Evolutionary conservation across 306 rosid genomes (phyloP), one percentile per base, ranked within the genome.

Genomic region (Vigna nakashimae): DNA sequence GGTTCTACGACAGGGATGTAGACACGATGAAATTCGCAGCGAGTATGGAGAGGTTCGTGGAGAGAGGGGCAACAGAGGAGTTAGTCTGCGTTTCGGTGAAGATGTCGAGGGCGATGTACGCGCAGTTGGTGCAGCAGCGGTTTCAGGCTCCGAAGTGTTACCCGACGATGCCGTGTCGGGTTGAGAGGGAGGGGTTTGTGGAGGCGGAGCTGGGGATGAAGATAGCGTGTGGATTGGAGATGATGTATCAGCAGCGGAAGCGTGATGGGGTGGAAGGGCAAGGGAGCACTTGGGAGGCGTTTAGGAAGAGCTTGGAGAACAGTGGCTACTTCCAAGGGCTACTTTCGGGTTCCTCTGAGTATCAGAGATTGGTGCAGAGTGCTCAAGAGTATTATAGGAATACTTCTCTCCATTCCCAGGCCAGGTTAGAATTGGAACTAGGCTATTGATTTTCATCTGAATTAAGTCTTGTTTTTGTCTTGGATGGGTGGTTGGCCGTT

Each of bases 51-150:
- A 91, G 76, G 78, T 95, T 95, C 43, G 80, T 88, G 82, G 83
- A 78, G 56, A 71, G 69, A 67, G 97, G 96, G 72, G 88, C 60
- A 24, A 85, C 63, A 2, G 96, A 92, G 65, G 91, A 91, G 46
- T 30, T 95, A 85, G 91, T 89, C 1, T 42, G 87, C 6, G 69
- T 88, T n/a, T 76, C 89, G 45, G 90, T 86, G 84, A 92, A 65
- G 85, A 88, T 95, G 99, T 87, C 99, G 8, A 95, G 95, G 84
- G 97, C 98, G 16, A 95, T 95, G 99, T 95, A 86, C 52, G 99
- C 97, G 0, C 98, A 95, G 78, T 71, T 95, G 78, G 92, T 82
- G 83, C 93, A 89, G 87, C 98, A 95, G 75, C 75, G 78, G 20
- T 95, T 95, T 86, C 90, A 84, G 78, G 98, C 98, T 65, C 98